These are phyloP conservation scores for Coemansia reversa DNA, from an alignment of 192 early-diverging fungal genomes.

Conservation along the genomic window DNA sequence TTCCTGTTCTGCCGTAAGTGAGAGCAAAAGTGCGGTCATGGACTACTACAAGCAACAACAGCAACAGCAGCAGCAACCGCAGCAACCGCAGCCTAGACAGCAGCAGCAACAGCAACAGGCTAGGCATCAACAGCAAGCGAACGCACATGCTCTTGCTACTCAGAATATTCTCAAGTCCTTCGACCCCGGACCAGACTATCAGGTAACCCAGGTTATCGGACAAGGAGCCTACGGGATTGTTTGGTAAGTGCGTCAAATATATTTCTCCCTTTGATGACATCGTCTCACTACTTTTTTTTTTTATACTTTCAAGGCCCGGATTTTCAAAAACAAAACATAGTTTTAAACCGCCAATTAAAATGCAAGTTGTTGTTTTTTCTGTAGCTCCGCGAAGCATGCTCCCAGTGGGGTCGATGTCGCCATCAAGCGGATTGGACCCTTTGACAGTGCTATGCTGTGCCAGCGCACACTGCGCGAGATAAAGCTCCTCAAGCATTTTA, in stretches of 20 bases:
- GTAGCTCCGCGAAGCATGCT: constrained; percentile 79
- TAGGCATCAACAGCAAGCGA: constrained; percentile 51
- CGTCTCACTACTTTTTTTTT: constrained; percentile 4
- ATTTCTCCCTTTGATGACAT: neutral
- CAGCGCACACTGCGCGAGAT: constrained; percentile 79
- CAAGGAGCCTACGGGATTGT: constrained; percentile 94
- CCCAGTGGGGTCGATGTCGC: constrained; percentile 83
- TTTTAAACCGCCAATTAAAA: constrained; percentile 2
- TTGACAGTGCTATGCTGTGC: constrained; percentile 84
- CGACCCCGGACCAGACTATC: constrained; percentile 79
- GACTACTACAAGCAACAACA: constrained; percentile 41
- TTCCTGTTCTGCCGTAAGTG: neutral
- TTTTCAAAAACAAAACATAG: neutral
- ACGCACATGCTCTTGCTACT: constrained; percentile 43
- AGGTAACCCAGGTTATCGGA: constrained; percentile 82
- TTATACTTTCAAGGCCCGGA: neutral
- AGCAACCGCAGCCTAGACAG: constrained; percentile 27
- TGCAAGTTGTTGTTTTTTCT: constrained; percentile 10
- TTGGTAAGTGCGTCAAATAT: constrained; percentile 61
- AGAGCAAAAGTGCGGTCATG: constrained; percentile 13
- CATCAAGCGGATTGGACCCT: constrained; percentile 87
- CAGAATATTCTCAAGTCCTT: constrained; percentile 62
- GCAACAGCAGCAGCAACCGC: constrained; percentile 26
- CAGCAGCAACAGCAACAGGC: constrained; percentile 36
- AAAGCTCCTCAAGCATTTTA: constrained; percentile 81